Evolutionary conservation across 768 basidiomycete genomes (phyloP).

Genomic region (Grammothele lineata): DNA sequence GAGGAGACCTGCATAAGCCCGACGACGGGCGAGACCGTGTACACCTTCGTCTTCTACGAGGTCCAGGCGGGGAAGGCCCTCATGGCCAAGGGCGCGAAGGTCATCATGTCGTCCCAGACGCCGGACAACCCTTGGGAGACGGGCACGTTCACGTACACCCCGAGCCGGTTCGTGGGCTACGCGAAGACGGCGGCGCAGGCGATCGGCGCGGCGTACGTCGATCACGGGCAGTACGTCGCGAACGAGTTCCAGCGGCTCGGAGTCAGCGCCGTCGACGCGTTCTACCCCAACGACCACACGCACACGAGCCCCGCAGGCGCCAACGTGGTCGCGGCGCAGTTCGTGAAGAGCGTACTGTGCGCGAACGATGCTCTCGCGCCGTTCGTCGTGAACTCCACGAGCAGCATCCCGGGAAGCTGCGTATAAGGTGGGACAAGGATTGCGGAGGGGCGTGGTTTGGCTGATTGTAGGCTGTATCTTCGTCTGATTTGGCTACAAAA

Average conservation of each 20-base stretch:
- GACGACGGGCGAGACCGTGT: slow-evolving; percentile 36
- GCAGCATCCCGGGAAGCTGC: neutral
- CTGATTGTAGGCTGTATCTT: too few species aligned
- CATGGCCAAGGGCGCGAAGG: slow-evolving; percentile 42
- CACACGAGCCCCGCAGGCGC: slow-evolving; percentile 41
- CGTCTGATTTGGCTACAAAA: too few species aligned
- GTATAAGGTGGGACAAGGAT: too few species aligned
- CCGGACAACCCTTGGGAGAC: slow-evolving; percentile 41
- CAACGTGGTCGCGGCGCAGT: slow-evolving; percentile 43
- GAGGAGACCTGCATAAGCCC: slow-evolving; percentile 18
- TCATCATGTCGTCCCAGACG: slow-evolving; percentile 45
- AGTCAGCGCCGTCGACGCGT: slow-evolving; percentile 33
- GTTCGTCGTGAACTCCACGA: slow-evolving; percentile 7
- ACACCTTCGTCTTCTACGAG: slow-evolving; percentile 44
- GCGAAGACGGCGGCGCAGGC: slow-evolving; percentile 35
- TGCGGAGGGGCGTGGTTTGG: too few species aligned
- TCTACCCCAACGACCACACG: slow-evolving; percentile 43
- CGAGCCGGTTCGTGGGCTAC: slow-evolving; percentile 42
- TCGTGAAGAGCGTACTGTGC: slow-evolving; percentile 42
- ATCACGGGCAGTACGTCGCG: slow-evolving; percentile 44
- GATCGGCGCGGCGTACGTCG: slow-evolving; percentile 37
- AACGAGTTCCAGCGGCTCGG: slow-evolving; percentile 39
- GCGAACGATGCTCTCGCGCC: slow-evolving; percentile 11
- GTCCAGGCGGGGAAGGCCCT: slow-evolving; percentile 39
- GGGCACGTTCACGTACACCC: slow-evolving; percentile 31